These are phyloP conservation scores for Crithidia expoeki DNA, from an alignment of 208 protist species.

Conservation along the genomic window DNA sequence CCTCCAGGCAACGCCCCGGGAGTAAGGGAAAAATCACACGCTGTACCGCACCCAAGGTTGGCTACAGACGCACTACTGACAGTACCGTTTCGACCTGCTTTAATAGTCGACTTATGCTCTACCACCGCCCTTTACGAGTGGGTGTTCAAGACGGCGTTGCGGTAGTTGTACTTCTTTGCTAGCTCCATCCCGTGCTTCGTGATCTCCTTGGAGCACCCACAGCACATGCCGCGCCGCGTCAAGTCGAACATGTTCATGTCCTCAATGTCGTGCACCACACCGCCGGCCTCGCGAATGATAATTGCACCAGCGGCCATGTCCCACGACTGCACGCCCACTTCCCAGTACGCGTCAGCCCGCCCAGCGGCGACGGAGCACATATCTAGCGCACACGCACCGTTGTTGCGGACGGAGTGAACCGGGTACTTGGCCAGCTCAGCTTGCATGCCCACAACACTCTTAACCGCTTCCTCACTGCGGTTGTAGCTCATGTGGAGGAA, in stretches of 20 bases:
- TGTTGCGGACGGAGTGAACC: constrained; percentile 75
- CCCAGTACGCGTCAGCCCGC: constrained; percentile 74
- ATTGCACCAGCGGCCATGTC: constrained; percentile 80
- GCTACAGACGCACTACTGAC: neutral
- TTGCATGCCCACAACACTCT: constrained; percentile 64
- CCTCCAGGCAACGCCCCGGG: neutral
- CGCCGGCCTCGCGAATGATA: constrained; percentile 88
- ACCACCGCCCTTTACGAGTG: constrained; percentile 6
- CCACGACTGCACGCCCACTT: constrained; percentile 81
- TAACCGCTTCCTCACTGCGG: constrained; percentile 49
- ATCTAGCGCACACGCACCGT: constrained; percentile 76
- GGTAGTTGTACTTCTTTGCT: constrained; percentile 68
- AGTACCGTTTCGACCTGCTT: too few relatives aligned
- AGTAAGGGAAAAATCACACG: neutral
- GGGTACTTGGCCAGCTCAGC: constrained; percentile 58
- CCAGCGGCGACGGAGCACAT: constrained; percentile 90
- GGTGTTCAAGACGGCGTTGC: constrained; percentile 13
- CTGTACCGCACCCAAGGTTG: neutral
- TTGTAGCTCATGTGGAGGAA: constrained; percentile 69
- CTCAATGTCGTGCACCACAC: constrained; percentile 87
- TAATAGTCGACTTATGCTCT: too few relatives aligned
- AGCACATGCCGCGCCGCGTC: constrained; percentile 65
- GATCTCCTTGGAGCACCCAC: constrained; percentile 59
- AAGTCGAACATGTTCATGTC: constrained; percentile 64
- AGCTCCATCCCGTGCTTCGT: constrained; percentile 61